A percentile compares a stretch with the other conserved stretches of the same genome.
phyloP scores from a whole-genome alignment of 495 filamentous ascomycete species.

The Sabuloglossum arenarium region DNA sequence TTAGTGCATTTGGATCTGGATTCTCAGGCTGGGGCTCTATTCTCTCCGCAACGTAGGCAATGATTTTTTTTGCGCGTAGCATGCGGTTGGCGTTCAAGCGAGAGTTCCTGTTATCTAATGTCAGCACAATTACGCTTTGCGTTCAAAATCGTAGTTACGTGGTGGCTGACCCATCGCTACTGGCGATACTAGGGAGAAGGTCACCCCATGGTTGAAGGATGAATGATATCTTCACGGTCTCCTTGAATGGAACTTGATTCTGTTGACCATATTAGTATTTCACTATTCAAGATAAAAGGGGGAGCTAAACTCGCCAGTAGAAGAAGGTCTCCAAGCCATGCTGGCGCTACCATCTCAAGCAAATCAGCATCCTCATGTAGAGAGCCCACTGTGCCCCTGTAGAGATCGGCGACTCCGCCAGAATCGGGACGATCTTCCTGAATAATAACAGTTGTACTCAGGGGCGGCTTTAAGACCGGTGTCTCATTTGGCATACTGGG shows the following conservation, averaged over 20 bases:
- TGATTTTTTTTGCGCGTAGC: slow-evolving; percentile 88
- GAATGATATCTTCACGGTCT: slow-evolving; percentile 87
- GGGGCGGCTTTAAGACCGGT: slow-evolving; percentile 59
- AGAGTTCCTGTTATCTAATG: slow-evolving; percentile 34
- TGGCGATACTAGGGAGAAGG: slow-evolving; percentile 32
- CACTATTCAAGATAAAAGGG: not conserved
- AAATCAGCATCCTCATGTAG: slow-evolving; percentile 59
- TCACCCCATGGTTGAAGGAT: slow-evolving; percentile 70
- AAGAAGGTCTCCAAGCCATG: slow-evolving; percentile 84
- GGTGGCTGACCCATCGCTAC: slow-evolving; percentile 14
- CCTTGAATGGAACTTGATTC: slow-evolving; percentile 71
- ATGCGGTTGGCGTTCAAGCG: slow-evolving; percentile 92
- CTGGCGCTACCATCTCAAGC: slow-evolving; percentile 66
- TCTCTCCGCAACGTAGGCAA: slow-evolving; percentile 76
- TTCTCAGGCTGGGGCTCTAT: slow-evolving; percentile 46
- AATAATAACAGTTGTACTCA: slow-evolving; percentile 68
- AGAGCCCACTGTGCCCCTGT: slow-evolving; percentile 63
- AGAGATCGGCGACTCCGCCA: slow-evolving; percentile 80
- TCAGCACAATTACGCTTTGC: not conserved
- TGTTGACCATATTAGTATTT: slow-evolving; percentile 17
- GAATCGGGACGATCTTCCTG: slow-evolving; percentile 80
- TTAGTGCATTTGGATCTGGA: slow-evolving; percentile 36
- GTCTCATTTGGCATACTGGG: slow-evolving; percentile 72
- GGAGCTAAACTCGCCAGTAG: slow-evolving; percentile 32
- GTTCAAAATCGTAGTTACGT: not conserved